phyloP scores from a whole-genome alignment of 2,329 filamentous ascomycete genomes.

The Pseudogymnoascus sp. region DNA sequence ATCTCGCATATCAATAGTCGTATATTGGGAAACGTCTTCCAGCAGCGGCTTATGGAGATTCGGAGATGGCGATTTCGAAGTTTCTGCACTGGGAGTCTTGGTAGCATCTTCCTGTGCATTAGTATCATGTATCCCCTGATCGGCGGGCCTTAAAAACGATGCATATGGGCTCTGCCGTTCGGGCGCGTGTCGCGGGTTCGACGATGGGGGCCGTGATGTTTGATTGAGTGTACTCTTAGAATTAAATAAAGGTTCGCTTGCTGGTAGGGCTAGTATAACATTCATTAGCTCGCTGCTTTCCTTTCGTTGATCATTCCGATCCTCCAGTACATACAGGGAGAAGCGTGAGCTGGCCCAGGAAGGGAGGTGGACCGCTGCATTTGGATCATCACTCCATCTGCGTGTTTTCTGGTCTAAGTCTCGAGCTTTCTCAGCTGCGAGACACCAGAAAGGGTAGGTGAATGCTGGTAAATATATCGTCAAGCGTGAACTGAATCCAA shows the following conservation, averaged over 20 bases:
- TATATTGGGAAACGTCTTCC: slow-evolving; percentile 57
- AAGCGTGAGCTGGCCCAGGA: slow-evolving; percentile 28
- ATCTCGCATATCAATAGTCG: slow-evolving; percentile 45
- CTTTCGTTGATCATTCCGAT: background rate
- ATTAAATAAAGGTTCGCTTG: background rate
- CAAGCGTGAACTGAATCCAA: background rate
- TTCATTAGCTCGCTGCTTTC: background rate
- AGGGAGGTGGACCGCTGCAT: slow-evolving; percentile 31
- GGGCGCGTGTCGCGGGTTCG: slow-evolving; percentile 1
- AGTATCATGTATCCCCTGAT: slow-evolving; percentile 9
- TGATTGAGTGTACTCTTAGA: slow-evolving; percentile 6
- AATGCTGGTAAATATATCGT: background rate
- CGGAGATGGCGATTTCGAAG: background rate
- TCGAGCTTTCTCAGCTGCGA: slow-evolving; percentile 17
- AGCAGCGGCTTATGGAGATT: slow-evolving; percentile 39
- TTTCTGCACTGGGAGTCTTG: background rate
- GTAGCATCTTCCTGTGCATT: slow-evolving; percentile 8
- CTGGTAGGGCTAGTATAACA: background rate
- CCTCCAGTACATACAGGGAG: slow-evolving; percentile 27
- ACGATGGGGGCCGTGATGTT: background rate
- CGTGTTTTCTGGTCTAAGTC: slow-evolving; percentile 12
- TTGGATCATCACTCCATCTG: slow-evolving; percentile 30
- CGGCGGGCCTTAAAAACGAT: slow-evolving; percentile 4
- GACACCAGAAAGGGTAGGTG: slow-evolving; percentile 11
- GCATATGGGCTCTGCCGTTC: background rate